Percentiles rank a stretch among this genome's conserved stretches.
phyloP scores from a whole-genome alignment of 495 filamentous ascomycete species.

The Neurospora sp. region DNA sequence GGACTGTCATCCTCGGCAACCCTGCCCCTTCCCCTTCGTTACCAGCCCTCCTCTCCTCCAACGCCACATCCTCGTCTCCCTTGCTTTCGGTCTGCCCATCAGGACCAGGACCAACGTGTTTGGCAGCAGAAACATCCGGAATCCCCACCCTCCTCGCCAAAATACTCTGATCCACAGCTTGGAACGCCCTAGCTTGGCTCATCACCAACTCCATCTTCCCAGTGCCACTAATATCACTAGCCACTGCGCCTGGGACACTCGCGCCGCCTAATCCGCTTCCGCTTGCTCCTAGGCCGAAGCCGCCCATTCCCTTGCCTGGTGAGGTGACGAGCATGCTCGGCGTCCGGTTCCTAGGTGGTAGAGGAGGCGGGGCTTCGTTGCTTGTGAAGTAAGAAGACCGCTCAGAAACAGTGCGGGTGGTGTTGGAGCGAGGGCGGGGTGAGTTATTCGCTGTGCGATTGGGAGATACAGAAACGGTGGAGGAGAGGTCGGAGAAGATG shows the following conservation, averaged over 20 bases:
- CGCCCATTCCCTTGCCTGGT: background rate
- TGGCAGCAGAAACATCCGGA: conserved; percentile 7
- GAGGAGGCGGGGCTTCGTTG: background rate
- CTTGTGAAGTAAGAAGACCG: background rate
- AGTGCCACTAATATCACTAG: background rate
- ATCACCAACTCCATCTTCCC: conserved; percentile 10
- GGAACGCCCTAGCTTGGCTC: conserved; percentile 40
- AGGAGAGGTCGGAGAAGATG: conserved; percentile 40
- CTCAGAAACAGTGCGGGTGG: background rate
- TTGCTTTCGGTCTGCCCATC: background rate
- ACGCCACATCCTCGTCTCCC: conserved; percentile 14
- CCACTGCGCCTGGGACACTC: conserved; percentile 12
- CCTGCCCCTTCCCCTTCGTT: conserved; percentile 9
- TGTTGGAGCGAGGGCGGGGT: background rate
- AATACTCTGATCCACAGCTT: conserved; percentile 44
- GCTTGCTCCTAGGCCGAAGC: background rate
- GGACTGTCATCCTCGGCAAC: conserved; percentile 22
- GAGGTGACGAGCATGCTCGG: background rate
- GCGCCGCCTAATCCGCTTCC: background rate
- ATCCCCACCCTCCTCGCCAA: conserved; percentile 36
- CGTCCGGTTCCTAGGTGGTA: background rate
- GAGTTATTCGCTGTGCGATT: background rate
- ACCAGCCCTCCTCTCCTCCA: conserved; percentile 12
- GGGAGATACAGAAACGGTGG: background rate
- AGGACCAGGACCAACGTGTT: background rate